Evolutionary conservation across 345 rosid species (phyloP), one percentile per base, ranked within the genome.

Genomic region (Orychophragmus violaceus): DNA sequence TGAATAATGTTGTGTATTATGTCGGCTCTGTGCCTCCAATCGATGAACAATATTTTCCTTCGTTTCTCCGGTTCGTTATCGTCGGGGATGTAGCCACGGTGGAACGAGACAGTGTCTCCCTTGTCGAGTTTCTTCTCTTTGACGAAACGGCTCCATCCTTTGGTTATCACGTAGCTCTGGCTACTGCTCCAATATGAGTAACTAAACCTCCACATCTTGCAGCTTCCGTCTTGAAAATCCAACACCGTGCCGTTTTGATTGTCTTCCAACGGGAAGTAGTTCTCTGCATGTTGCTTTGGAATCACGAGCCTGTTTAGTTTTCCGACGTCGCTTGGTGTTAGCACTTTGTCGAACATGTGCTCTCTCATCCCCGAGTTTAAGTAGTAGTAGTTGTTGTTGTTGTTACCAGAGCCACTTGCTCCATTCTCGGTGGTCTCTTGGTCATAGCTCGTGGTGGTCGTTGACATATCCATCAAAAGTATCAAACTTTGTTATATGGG

Each of bases 141-240:
- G n/a, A 93, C 95, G 55, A 92, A 92, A 33, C 91, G 87, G 82
- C 85, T 92, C 97, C 98, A 89, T 2, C 97, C 98, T 77, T 84
- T 92, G 1, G 97, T 92, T 89, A 92, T 92, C 29, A 89, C 97
- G 57, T 92, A 92, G 84, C 98, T 92, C 81, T 92, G 97, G 84
- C 97, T 92, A 72, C 95, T 89, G 64, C 76, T 84, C 97, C 97
- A 89, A 73, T 87, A 93, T 12, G 96, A 93, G 84, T 93, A 89
- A 37, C 95, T 79, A 76, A 92, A 89, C 68, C 85, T 76, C 98
- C 95, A 89, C 7, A 77, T 58, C 78, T 87, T 89, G 30, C 91
- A 91, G 68, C 68, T 79, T 30, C 71, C 70, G 76, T 92, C 98
- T 72, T 87, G 90, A 64, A 93, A 93, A 69, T 90, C 87, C 79